A percentile compares a stretch with the other conserved stretches of the same genome.
These are phyloP conservation scores for Phylloporus scabripes DNA, from an alignment of 768 basidiomycete species.

Conservation along the genomic window DNA sequence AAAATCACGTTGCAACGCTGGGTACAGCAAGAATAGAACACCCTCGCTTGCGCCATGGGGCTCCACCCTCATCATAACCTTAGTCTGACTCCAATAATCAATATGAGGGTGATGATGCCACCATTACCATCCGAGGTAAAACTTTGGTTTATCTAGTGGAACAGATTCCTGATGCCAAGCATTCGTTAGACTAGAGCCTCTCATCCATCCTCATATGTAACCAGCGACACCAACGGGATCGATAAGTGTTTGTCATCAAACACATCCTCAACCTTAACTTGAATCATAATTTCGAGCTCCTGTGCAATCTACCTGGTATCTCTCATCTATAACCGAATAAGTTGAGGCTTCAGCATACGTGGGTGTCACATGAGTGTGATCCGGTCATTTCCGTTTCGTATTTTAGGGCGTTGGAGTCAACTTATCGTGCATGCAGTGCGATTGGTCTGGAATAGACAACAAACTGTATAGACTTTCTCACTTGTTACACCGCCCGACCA, in stretches of 20 bases:
- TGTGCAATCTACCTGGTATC: not conserved
- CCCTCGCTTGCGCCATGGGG: not conserved
- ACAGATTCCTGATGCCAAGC: not conserved
- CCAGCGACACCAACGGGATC: not conserved
- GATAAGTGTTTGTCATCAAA: not conserved
- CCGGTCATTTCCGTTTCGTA: not conserved
- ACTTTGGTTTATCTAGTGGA: too few species aligned
- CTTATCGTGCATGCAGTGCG: not conserved
- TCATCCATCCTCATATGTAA: not conserved
- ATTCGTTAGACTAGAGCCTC: not conserved
- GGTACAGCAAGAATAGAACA: not conserved
- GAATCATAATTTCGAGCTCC: not conserved
- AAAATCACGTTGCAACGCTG: constrained; percentile 1
- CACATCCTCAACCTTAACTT: not conserved
- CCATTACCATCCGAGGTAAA: not conserved
- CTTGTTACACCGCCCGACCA: not conserved
- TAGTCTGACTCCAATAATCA: not conserved
- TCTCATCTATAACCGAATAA: not conserved
- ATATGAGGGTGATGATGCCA: not conserved
- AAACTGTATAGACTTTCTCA: not conserved
- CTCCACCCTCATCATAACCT: not conserved
- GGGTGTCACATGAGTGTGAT: not conserved
- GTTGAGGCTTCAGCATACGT: too few species aligned
- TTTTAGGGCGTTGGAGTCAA: not conserved
- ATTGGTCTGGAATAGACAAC: not conserved